Percentiles rank a stretch among this genome's conserved stretches.
Conservation (phyloP, 2,329 filamentous ascomycete species). For the Fusarium beomiforme region DNA sequence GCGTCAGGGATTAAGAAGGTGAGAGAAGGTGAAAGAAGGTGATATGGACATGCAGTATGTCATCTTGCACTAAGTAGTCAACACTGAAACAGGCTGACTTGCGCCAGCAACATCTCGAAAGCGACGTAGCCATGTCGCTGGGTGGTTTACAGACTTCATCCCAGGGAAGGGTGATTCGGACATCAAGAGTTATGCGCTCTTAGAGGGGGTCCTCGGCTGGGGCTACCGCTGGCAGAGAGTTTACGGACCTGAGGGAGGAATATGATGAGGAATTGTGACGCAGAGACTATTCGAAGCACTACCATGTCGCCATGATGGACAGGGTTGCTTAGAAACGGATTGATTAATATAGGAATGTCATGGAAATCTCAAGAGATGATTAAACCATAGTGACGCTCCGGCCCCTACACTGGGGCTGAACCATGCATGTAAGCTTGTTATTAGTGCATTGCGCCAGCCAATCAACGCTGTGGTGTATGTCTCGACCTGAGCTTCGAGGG, state of each 20-base stretch:
- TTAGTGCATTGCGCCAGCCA: not conserved
- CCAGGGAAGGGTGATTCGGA: not conserved
- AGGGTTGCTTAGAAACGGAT: not conserved
- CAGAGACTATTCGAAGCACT: not conserved
- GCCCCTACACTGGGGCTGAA: not conserved
- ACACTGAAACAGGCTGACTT: not conserved
- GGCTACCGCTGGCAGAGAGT: not conserved
- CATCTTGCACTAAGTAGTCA: not conserved
- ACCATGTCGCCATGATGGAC: not conserved
- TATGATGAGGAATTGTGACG: not conserved
- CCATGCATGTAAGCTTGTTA: not conserved
- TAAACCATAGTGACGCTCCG: not conserved
- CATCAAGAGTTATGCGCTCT: not conserved
- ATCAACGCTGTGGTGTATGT: not conserved
- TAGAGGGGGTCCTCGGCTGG: not conserved
- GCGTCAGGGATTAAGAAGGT: not conserved
- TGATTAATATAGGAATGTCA: not conserved
- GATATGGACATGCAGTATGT: not conserved
- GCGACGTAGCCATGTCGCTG: not conserved
- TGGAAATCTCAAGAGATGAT: not conserved
- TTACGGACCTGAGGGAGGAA: not conserved
- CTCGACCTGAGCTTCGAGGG: not conserved
- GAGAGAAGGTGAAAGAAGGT: too few relatives aligned
- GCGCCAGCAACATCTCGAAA: not conserved
- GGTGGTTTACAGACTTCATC: not conserved